These are phyloP conservation scores for Thraustochytrium sp. DNA, from an alignment of 352 stramenopile genomes.

Conservation along the genomic window DNA sequence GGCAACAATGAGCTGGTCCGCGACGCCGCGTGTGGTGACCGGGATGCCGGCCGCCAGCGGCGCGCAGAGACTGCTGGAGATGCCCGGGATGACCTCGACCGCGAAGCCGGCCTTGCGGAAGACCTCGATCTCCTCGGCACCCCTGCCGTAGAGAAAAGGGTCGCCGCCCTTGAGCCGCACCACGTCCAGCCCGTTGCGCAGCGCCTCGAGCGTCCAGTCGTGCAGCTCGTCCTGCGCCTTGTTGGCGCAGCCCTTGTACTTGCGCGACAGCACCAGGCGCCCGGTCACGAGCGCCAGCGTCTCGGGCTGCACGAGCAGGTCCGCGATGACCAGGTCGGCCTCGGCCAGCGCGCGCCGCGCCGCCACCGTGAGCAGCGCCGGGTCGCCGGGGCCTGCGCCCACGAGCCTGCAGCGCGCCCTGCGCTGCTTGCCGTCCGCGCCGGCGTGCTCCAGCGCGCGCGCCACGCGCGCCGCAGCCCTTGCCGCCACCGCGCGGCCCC, in stretches of 20 bases:
- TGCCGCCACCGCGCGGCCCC: not conserved
- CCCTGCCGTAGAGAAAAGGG: conserved; percentile 91
- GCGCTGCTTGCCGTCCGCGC: not conserved
- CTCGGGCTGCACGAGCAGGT: conserved; percentile 78
- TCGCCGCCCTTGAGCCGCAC: conserved; percentile 94
- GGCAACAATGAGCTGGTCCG: conserved; percentile 76
- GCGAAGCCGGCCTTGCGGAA: conserved; percentile 64
- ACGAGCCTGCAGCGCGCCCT: conserved; percentile 55
- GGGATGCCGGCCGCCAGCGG: conserved; percentile 85
- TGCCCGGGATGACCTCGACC: conserved; percentile 75
- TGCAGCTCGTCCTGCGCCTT: conserved; percentile 86
- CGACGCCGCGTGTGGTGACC: conserved; percentile 87
- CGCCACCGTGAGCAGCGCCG: conserved; percentile 86
- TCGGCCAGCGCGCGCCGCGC: conserved; percentile 71
- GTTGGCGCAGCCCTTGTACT: conserved; percentile 87
- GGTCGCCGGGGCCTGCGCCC: conserved; percentile 82
- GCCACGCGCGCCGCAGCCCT: not conserved
- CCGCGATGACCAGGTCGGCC: conserved; percentile 82
- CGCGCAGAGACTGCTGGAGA: conserved; percentile 88
- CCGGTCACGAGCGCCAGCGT: conserved; percentile 79
- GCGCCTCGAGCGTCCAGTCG: conserved; percentile 76
- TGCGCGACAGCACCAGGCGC: conserved; percentile 67
- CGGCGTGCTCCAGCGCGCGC: not conserved
- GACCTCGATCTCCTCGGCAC: conserved; percentile 82
- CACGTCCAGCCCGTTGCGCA: conserved; percentile 78